A percentile compares a stretch with the other conserved stretches of the same genome.
phyloP scores from a whole-genome alignment of 2,329 filamentous ascomycete genomes.

The Ilyonectria destructans region DNA sequence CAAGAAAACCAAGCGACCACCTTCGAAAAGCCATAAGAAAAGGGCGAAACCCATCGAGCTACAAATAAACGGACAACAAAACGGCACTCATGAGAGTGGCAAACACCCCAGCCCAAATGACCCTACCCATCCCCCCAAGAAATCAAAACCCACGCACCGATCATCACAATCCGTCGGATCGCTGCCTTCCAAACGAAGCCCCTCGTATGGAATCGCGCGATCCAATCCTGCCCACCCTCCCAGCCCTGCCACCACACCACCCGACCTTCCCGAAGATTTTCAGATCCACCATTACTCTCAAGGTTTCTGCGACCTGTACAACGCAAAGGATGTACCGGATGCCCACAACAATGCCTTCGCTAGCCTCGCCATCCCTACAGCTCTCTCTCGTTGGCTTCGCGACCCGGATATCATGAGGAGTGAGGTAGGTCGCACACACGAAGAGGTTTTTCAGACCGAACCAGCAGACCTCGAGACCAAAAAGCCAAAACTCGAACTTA shows the following conservation, averaged over 20 bases:
- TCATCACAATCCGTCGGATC: constrained; percentile 83
- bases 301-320: constrained; percentile 84
- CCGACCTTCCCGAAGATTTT: constrained; percentile 75
- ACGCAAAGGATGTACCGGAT: constrained; percentile 72
- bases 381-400: constrained; percentile 84
- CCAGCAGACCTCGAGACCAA: constrained; percentile 62
- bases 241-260: constrained; percentile 85
- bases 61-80: constrained; percentile 76
- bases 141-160: constrained; percentile 86
- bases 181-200: constrained; percentile 76
- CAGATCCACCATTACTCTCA: constrained; percentile 80
- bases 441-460: constrained; percentile 78
- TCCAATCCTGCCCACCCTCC: constrained; percentile 72
- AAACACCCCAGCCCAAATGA: constrained; percentile 65
- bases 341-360: constrained; percentile 84
- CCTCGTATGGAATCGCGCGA: constrained; percentile 76
- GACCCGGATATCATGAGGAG: constrained; percentile 79
- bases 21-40: constrained; percentile 90
- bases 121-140: constrained; percentile 77
- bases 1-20: constrained; percentile 81
- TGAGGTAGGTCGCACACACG: constrained; percentile 76
- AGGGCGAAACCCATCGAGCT: constrained; percentile 82
- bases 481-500: constrained; percentile 65
- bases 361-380: constrained; percentile 81
- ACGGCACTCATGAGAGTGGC: constrained; percentile 70